Base-by-base conservation (phyloP, 331 rosid genomes). In the Malus hybrid region DNA sequence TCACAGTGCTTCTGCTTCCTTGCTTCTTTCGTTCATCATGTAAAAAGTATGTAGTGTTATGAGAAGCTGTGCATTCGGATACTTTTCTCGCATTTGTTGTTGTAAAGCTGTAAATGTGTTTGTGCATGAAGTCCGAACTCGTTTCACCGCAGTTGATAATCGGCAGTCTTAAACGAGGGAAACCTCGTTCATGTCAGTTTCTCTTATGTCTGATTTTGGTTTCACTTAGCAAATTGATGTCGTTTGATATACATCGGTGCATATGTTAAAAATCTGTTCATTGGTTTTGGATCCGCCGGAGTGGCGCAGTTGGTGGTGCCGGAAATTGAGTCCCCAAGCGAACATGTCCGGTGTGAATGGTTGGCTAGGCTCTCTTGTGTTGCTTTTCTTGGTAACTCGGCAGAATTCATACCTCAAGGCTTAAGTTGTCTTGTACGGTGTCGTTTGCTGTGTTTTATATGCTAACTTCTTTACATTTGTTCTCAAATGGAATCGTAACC, bases 41-140 rank as follows among this genome's bases (percentile, higher is more conserved):
- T 87, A 87, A 79, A 84, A 42, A 42, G 48, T 78, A 65, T 82
- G 76, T 68, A 70, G 74, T 79, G 39, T 74, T 63, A 24, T 74
- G 83, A 77, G 61, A n/a, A 76, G 72, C 22, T 75, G 58, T 52
- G 79, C 63, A 22, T 39, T 65, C 44, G 22, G 30, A 68, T 52
- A 77, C 80, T 32, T 19, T 65, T 48, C 15, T 18, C 15, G 67
- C 16, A 72, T 72, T 74, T 39, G 75, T 60, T 67, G 61, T 55
- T 61, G 72, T 77, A 65, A 79, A 81, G 74, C 65, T 86, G 84
- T 86, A 81, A 71, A 84, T 81, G 66, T 76, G 75, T 81, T 74
- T 78, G 76, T 69, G 74, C 74, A 33, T 65, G 80, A 67, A 72
- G 29, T 60, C 58, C 34, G 36, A 81, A 63, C 67, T 16, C 16